These are phyloP conservation scores for Ceratonia siliqua DNA, from an alignment of 306 rosid genomes.

Conservation along the genomic window DNA sequence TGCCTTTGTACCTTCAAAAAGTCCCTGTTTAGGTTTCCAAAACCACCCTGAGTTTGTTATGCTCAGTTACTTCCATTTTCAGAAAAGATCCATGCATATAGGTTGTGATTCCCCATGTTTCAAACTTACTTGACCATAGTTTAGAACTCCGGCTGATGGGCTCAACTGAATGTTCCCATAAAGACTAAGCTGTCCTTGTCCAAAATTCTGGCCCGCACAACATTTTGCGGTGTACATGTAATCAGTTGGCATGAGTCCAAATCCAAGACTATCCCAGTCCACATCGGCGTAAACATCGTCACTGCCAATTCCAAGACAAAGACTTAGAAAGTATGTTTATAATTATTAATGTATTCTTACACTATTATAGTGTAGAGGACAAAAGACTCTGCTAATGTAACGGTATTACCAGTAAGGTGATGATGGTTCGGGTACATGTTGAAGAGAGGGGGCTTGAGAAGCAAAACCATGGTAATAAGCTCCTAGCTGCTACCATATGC, in stretches of 20 bases:
- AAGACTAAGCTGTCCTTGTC: constrained; percentile 54
- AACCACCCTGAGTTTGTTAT: too few species aligned
- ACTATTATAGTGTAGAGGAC: neutral
- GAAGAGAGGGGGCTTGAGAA: neutral
- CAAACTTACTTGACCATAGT: constrained; percentile 75
- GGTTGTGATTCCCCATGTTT: too few species aligned
- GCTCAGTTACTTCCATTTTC: neutral
- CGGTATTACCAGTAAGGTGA: neutral
- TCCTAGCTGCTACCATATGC: neutral
- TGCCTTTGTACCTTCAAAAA: constrained; percentile 90
- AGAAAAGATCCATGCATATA: neutral
- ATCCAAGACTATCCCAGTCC: constrained; percentile 85
- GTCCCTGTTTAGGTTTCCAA: constrained; percentile 49
- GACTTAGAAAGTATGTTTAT: too few species aligned
- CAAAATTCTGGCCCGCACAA: constrained; percentile 44
- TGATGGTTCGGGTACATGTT: neutral
- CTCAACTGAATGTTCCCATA: constrained; percentile 72
- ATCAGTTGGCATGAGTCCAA: constrained; percentile 72
- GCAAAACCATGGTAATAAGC: neutral
- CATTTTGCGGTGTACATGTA: constrained; percentile 70
- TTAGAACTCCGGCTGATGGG: constrained; percentile 86
- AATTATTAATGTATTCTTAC: too few species aligned
- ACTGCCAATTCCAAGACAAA: constrained; percentile 15
- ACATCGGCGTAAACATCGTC: constrained; percentile 57
- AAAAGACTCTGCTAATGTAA: neutral